Percentiles rank a stretch among this genome's conserved stretches.
Conservation (phyloP, 257 asterid genomes). For the Paulownia fortunei region DNA sequence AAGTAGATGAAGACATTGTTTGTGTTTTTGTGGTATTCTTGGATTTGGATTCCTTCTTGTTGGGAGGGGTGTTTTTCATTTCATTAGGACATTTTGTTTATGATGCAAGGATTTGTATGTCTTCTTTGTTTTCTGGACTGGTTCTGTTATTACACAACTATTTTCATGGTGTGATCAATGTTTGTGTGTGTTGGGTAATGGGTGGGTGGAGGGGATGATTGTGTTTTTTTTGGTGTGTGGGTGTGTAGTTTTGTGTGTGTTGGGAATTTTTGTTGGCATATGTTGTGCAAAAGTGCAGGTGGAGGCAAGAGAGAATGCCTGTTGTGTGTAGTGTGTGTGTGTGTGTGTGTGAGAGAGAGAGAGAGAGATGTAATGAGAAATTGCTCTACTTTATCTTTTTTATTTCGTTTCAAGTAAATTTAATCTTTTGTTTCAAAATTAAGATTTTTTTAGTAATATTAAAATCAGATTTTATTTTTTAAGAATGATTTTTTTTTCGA, state of each 20-base stretch:
- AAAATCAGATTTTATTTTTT: too few species aligned
- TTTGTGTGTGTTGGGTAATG: slow-evolving; percentile 15
- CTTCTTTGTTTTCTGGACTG: not conserved
- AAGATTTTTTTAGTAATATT: too few species aligned
- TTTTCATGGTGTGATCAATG: slow-evolving; percentile 36
- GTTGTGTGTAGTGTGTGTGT: slow-evolving; percentile 20
- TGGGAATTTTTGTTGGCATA: slow-evolving; percentile 19
- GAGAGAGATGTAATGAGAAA: not conserved
- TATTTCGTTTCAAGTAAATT: too few species aligned
- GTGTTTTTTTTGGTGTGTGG: slow-evolving; percentile 21
- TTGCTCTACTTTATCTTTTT: too few species aligned
- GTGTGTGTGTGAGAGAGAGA: not conserved
- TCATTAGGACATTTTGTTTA: not conserved
- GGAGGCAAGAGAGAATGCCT: slow-evolving; percentile 14
- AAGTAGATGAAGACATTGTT: slow-evolving; percentile 41
- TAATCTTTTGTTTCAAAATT: too few species aligned
- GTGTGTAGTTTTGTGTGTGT: slow-evolving; percentile 26
- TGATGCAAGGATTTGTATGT: not conserved
- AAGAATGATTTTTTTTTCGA: too few species aligned
- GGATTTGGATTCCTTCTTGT: slow-evolving; percentile 5
- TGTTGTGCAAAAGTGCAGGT: slow-evolving; percentile 14
- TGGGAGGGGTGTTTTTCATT: slow-evolving; percentile 20
- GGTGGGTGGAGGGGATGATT: not conserved
- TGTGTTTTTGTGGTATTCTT: slow-evolving; percentile 11
- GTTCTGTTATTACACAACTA: slow-evolving; percentile 28